Evolutionary conservation across 306 rosid species (phyloP).

Genomic region (Biancaea sappan): DNA sequence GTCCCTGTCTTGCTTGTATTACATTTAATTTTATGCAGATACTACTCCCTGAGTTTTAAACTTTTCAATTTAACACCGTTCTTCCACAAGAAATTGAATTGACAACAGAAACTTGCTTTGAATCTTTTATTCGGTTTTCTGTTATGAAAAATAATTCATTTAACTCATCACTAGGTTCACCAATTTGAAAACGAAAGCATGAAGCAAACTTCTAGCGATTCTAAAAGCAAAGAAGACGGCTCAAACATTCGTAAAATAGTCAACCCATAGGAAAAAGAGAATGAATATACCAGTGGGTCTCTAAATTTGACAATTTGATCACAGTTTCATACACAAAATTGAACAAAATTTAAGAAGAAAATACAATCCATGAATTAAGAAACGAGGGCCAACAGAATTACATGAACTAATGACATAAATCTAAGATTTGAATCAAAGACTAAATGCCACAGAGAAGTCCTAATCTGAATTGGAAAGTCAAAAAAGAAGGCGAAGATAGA

Average conservation of each 20-base stretch:
- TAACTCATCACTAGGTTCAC: background rate
- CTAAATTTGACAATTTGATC: background rate
- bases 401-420: conserved; percentile 15
- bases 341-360: background rate
- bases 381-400: background rate
- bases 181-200: background rate
- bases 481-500: background rate
- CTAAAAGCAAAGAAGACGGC: background rate
- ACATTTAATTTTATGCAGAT: background rate
- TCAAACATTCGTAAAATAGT: background rate
- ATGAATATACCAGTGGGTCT: background rate
- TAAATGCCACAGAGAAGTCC: background rate
- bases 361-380: background rate
- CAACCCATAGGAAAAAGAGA: background rate
- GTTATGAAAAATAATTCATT: background rate
- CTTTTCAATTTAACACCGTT: background rate
- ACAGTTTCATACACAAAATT: background rate
- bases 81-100: background rate
- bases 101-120: no score
- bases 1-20: background rate
- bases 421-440: background rate
- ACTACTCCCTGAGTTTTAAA: background rate
- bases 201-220: background rate
- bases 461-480: conserved; percentile 4
- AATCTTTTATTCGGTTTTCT: background rate